Evolutionary conservation across 2,329 filamentous ascomycete species (phyloP), one percentile per base, ranked within the genome.

Genomic region (Aspergillus neotritici): DNA sequence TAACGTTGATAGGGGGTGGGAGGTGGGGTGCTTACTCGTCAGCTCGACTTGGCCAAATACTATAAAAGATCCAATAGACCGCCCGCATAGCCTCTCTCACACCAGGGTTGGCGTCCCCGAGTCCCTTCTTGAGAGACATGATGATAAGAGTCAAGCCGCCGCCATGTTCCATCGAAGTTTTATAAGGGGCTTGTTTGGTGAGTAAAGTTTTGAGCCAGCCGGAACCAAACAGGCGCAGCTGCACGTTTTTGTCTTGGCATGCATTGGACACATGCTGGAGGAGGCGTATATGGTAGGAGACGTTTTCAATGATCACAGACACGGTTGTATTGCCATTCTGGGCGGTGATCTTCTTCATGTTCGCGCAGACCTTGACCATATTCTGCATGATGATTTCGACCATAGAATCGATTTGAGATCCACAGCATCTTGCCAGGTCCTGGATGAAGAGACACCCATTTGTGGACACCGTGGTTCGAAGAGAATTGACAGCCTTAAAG

Each of bases 221-320:
- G 2, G 85, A 76, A 2, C 83, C 84, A 64, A 84, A 94, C 1
- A 80, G 79, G 48, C 93, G 82, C 12, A 90, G 84, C 59, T 93
- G 86, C 2, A 90, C 84, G 60, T 96, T 97, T 72, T 96, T 97
- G 70, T 98, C 91, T 62, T 94, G 85, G 49, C 80, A 85, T 16
- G 91, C 90, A 41, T 73, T 71, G 72, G 82, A 86, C 37, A 97
- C 74, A 58, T 97, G 91, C 63, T 94, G 86, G 74, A 96, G 78
- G 49, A 96, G 76, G 21, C 89, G 84, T 47, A 76, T 72, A 49
- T 78, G 90, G 67, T 91, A 97, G 0, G 89, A 84, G 25, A 85
- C 84, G 54, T 84, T 83, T 49, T 81, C 79, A 50, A 97, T 78
- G 40, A 98, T 83, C 14, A 76, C 80, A 52, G 93, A 84, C n/a